Base-by-base conservation (phyloP, 495 filamentous ascomycete genomes). In the Immersiella caudata region DNA sequence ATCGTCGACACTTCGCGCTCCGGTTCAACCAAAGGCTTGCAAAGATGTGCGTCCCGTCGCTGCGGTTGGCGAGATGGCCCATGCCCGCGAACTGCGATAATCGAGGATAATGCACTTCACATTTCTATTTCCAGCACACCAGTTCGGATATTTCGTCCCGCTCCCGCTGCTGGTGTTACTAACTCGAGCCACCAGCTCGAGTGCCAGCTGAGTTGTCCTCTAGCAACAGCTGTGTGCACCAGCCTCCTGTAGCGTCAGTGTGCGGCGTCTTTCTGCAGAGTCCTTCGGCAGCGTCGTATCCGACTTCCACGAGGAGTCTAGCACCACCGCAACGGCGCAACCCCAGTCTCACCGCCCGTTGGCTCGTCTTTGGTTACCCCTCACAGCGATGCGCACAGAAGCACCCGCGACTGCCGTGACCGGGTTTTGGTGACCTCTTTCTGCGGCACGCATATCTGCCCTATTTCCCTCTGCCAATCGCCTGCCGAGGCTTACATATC, bases 401-500 rank as follows among this genome's bases (percentile, higher is more conserved):
- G 51, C 20, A 36, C 11, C 62, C 0, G 55, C 27, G 63, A 56
- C 51, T 58, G 35, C 52, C 52, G 63, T 50, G 60, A 62, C 52
- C 51, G 25, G n/a, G 35, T 26, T 33, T 27, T 25, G 26, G 5
- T 46, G 40, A 24, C 21, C 25, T 51, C 21, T 21, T 36, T 40
- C 51, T 33, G 52, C 26, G 33, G 29, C 51, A 65, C 26, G 63
- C n/a, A 54, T 18, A 50, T 46, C 60, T 61, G 59, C 49, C n/a
- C 62, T 62, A 21, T 11, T 5, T 16, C 22, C 22, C 40, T 33
- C 27, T 46, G 11, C 63, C 63, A 65, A 65, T 65, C 26, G 14
- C 16, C 27, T 25, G 52, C 63, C 63, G 63, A 65, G 63, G 63
- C 63, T 65, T 65, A 65, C 22, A 65, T 40, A 62, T 40, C 63